Base-by-base conservation (phyloP, 495 filamentous ascomycete species). In the Gamarada debralockiae region DNA sequence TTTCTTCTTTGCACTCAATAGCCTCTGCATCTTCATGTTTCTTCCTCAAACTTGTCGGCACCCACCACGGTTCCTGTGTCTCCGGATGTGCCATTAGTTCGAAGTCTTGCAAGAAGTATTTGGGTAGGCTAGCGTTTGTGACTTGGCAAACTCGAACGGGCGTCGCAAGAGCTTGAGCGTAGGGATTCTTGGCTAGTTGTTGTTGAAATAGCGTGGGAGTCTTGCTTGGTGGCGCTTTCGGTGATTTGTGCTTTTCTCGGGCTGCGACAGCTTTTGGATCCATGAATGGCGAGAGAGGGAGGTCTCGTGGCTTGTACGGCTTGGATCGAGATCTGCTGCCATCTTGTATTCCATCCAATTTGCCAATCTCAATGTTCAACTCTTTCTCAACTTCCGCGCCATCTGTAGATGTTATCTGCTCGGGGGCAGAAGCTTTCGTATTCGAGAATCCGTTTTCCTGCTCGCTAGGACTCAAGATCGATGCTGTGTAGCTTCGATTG, bases 131-230 rank as follows among this genome's bases (percentile, higher is more conserved):
- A 1, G 63, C 59, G 0, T 61, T 62, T 7, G 87, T 86, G n/a
- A 81, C 34, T 2, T 66, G 29, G 64, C 89, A 95, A 55, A 65
- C 62, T 25, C 91, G 81, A 14, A 80, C 34, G 0, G 84, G 82
- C 0, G 79, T 81, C 14, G 84, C 86, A 6, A 96, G 77, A 10
- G 85, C 82, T 17, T 72, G 70, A 15, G 80, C 85, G 56, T 78
- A 87, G 6, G 80, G 73, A 54, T 85, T 86, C 37, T 74, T 70
- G 3, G 59, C 64, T 1, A 86, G 67, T 52, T 76, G 71, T 53
- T 69, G 60, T 59, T 79, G 77, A 57, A 82, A 77, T 2, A 53
- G 34, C 10, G 70, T 74, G 45, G 62, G 33, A 10, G 23, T 10
- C n/a, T 36, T 40, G 9, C 14, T 40, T 23, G 53, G 50, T 1